A percentile compares a stretch with the other conserved stretches of the same genome.
Evolutionary conservation across 2,329 filamentous ascomycete genomes (phyloP).

Genomic region (Paecilomyces dactylethromorphus): DNA sequence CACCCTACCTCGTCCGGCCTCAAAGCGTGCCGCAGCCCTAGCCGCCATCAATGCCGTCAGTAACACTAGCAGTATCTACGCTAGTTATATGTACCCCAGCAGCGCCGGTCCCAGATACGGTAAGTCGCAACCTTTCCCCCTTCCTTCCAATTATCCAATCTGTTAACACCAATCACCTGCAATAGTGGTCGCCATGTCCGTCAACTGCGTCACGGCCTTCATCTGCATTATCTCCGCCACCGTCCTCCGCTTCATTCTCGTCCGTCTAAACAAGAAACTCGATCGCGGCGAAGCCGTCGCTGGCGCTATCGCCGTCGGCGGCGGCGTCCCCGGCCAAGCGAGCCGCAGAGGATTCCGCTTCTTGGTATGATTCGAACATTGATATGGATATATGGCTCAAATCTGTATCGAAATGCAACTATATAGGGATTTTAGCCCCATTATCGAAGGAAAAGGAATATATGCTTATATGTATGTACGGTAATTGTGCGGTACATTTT

Average conservation of each 20-base stretch:
- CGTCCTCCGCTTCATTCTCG: conserved; percentile 56
- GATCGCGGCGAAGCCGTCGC: conserved; percentile 55
- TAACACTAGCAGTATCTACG: conserved; percentile 65
- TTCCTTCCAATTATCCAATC: conserved; percentile 21
- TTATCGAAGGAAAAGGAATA: too few species aligned
- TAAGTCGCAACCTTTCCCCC: conserved; percentile 26
- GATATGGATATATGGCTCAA: neutral
- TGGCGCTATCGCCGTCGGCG: conserved; percentile 31
- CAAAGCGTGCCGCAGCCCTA: conserved; percentile 66
- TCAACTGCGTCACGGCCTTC: conserved; percentile 60
- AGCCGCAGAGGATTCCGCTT: conserved; percentile 3
- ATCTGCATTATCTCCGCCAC: conserved; percentile 60
- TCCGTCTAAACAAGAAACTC: conserved; percentile 62
- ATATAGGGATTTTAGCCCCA: too few species aligned
- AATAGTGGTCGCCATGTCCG: conserved; percentile 55
- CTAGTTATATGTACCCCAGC: conserved; percentile 60
- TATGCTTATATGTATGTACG: too few species aligned
- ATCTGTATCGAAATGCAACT: neutral
- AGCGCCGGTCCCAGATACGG: conserved; percentile 32
- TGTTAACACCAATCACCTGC: conserved; percentile 1
- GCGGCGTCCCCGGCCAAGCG: conserved; percentile 2
- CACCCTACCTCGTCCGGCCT: conserved; percentile 66
- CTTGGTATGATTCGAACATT: neutral
- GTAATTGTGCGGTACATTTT: too few species aligned
- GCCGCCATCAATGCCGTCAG: conserved; percentile 70